Conservation (phyloP, 2,329 filamentous ascomycete species). For the Pestalotiopsis sp. region DNA sequence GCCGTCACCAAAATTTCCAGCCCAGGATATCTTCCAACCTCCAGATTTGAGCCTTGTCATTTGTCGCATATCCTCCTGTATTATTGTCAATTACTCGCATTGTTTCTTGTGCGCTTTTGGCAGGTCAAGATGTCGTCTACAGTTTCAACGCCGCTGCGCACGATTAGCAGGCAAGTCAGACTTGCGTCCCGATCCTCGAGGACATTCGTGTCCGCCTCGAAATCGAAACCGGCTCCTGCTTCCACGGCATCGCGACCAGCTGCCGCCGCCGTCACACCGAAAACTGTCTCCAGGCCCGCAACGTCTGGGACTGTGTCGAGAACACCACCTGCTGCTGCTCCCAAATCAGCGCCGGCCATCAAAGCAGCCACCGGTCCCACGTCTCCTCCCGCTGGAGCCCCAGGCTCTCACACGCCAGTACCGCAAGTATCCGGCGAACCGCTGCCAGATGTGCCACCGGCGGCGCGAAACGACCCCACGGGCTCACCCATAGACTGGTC, state of each 20-base stretch:
- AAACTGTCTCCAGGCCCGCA: constrained; percentile 12
- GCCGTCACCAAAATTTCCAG: constrained; percentile 4
- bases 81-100: background rate
- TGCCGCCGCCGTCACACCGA: background rate
- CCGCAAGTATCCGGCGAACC: constrained; percentile 29
- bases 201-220: background rate
- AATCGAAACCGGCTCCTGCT: constrained; percentile 15
- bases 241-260: constrained; percentile 12
- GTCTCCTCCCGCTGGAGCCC: constrained; percentile 7
- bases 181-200: background rate
- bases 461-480: constrained; percentile 3
- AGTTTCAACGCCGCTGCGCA: constrained; percentile 1
- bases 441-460: constrained; percentile 26
- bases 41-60: background rate
- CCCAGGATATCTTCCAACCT: background rate
- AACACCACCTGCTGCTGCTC: constrained; percentile 14
- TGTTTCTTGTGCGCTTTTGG: background rate
- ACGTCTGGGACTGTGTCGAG: constrained; percentile 7
- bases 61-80: background rate
- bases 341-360: constrained; percentile 12
- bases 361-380: constrained; percentile 14
- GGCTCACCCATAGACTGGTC: constrained; percentile 70
- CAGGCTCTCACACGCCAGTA: constrained; percentile 20
- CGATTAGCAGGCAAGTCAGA: background rate
- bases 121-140: constrained; percentile 16